phyloP scores from a whole-genome alignment of 2,329 filamentous ascomycete species.

The Trichophaea hybrida region DNA sequence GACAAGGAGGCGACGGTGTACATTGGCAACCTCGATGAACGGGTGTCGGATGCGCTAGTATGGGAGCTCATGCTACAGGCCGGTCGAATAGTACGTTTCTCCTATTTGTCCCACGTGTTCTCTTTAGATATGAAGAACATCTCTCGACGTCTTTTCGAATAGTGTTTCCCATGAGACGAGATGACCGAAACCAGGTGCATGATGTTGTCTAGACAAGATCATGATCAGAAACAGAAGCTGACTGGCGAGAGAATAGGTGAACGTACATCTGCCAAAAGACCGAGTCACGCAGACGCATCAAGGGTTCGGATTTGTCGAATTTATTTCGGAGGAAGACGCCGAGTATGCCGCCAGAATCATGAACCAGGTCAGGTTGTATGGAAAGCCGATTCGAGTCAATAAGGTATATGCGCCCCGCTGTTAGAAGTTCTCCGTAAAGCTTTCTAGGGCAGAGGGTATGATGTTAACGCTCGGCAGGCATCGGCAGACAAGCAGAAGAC shows the following conservation, averaged over 20 bases:
- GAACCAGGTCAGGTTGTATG: constrained; percentile 86
- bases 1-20: constrained; percentile 55
- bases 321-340: constrained; percentile 85
- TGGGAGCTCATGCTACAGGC: constrained; percentile 98
- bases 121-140: background rate
- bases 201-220: background rate
- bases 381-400: constrained; percentile 92
- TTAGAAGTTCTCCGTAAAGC: background rate
- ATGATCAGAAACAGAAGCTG: constrained; percentile 2
- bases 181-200: background rate
- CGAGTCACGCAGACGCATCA: constrained; percentile 93
- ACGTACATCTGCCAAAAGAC: constrained; percentile 96
- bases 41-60: constrained; percentile 74
- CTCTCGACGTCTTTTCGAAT: background rate
- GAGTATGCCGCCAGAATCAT: constrained; percentile 94
- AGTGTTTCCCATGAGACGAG: background rate
- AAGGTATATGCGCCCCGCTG: constrained; percentile 43
- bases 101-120: background rate
- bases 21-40: constrained; percentile 95
- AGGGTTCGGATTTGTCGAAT: constrained; percentile 98
- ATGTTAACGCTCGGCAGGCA: constrained; percentile 33
- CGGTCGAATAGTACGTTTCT: constrained; percentile 56
- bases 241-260: constrained; percentile 37
- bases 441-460: background rate
- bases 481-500: constrained; percentile 87